Conservation (phyloP, 1,284 basidiomycete genomes). For the Apiotrichum laibachii region DNA sequence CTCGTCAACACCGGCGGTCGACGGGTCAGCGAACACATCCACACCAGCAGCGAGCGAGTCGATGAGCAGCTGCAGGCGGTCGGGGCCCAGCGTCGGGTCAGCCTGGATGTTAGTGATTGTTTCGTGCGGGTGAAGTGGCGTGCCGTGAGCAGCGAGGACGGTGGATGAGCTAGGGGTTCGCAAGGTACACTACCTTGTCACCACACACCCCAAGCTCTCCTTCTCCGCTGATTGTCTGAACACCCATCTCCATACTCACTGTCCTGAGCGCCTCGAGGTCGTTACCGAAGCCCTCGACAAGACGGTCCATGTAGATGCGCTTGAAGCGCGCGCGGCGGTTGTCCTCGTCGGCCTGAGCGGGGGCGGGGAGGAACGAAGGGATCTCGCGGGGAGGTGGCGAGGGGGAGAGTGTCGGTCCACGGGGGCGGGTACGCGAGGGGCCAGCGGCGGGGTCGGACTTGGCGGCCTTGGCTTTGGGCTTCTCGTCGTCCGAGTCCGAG, state of each 20-base stretch:
- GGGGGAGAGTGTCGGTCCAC: slow-evolving; percentile 22
- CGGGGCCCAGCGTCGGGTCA: slow-evolving; percentile 42
- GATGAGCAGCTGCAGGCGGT: slow-evolving; percentile 46
- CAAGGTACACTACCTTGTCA: not conserved
- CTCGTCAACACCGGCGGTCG: slow-evolving; percentile 32
- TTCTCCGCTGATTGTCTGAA: not conserved
- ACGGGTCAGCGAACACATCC: slow-evolving; percentile 43
- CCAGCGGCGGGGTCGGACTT: slow-evolving; percentile 7
- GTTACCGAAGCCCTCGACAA: slow-evolving; percentile 48
- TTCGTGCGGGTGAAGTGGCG: not conserved
- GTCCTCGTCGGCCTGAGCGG: slow-evolving; percentile 27
- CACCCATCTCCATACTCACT: slow-evolving; percentile 28
- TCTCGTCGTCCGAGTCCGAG: slow-evolving; percentile 30
- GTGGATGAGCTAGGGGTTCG: not conserved
- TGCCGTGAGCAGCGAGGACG: not conserved
- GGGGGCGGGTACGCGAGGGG: slow-evolving; percentile 5
- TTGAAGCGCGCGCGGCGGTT: slow-evolving; percentile 41
- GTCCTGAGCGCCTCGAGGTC: slow-evolving; percentile 47
- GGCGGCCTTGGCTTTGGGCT: slow-evolving; percentile 9
- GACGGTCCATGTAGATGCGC: slow-evolving; percentile 49
- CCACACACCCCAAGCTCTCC: not conserved
- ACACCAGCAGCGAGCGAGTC: slow-evolving; percentile 41
- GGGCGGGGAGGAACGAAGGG: slow-evolving; percentile 20
- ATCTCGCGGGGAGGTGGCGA: slow-evolving; percentile 24
- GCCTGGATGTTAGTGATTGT: slow-evolving; percentile 17